Evolutionary conservation across 495 filamentous ascomycete species (phyloP), one percentile per base, ranked within the genome.

Genomic region (Jackrogersella multiformis): DNA sequence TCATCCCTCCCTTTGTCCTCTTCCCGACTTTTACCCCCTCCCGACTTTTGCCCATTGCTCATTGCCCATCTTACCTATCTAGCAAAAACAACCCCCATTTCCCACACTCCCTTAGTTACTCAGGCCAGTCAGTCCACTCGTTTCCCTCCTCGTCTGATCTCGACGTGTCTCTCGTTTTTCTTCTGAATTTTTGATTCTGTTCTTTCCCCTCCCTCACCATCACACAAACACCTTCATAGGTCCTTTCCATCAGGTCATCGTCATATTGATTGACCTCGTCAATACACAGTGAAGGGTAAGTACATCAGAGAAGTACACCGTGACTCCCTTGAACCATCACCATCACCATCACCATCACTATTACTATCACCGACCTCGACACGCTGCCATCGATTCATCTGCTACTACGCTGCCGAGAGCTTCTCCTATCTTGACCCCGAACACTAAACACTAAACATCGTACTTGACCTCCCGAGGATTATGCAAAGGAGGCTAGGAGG

Each of bases 121-220:
- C 61, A 70, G 67, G 67, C 67, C 61, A 70, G 67, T 70, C 67
- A 70, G 67, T 70, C 67, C 67, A 70, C 67, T 70, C 67, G 61
- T 70, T 70, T 70, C 64, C 67, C 67, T 69, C 66, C 66, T 70
- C 67, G 67, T 70, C 67, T 57, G 67, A 70, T 70, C 61, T 70
- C 67, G 67, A 70, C 67, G 67, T 70, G 67, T 56, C 67, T 70
- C 67, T 70, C 67, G 51, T 65, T 70, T 69, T 63, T 69, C 49
- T 57, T 70, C 52, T 70, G 42, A 65, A 61, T 64, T 70, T 70
- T 64, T 65, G 56, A 36, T 38, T 16, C 32, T 57, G n/a, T n/a
- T 61, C 38, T 55, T 70, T 57, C 56, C 58, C 38, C 56, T 28
- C 49, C 16, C 32, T 53, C 56, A 48, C 46, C 30, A 41, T 57